phyloP scores from a whole-genome alignment of 2,329 filamentous ascomycete species.

The Pseudogymnoascus sp. region DNA sequence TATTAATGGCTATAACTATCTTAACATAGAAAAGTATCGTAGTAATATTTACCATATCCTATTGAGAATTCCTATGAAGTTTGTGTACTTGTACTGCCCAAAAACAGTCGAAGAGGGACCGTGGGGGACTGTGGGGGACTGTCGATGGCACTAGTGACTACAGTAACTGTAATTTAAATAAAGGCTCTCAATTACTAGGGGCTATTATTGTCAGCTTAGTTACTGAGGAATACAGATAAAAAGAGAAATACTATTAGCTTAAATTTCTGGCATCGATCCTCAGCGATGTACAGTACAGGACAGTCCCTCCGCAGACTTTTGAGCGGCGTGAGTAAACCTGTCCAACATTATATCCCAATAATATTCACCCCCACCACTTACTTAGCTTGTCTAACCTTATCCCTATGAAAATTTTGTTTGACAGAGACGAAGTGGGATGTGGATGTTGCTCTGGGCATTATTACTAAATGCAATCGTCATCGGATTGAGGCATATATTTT shows the following conservation, averaged over 20 bases:
- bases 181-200: too few species aligned
- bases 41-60: not conserved
- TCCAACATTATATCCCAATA: not conserved
- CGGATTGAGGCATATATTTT: constrained; percentile 10
- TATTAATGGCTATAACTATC: not conserved
- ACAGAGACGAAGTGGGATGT: not conserved
- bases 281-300: too few species aligned
- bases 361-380: not conserved
- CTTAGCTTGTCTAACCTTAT: not conserved
- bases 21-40: not conserved
- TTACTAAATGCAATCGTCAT: constrained; percentile 4
- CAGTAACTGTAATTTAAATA: too few species aligned
- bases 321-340: not conserved
- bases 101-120: too few species aligned
- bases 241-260: too few species aligned
- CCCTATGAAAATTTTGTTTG: not conserved
- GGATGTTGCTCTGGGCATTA: not conserved
- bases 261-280: too few species aligned
- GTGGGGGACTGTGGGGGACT: too few species aligned
- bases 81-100: too few species aligned
- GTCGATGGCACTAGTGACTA: too few species aligned
- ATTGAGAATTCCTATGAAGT: not conserved
- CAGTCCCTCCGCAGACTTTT: too few species aligned
- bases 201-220: too few species aligned
- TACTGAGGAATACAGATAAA: too few species aligned